A percentile compares a stretch with the other conserved stretches of the same genome.
Evolutionary conservation across 257 asterid species (phyloP).

Genomic region (Penstemon eatonii): DNA sequence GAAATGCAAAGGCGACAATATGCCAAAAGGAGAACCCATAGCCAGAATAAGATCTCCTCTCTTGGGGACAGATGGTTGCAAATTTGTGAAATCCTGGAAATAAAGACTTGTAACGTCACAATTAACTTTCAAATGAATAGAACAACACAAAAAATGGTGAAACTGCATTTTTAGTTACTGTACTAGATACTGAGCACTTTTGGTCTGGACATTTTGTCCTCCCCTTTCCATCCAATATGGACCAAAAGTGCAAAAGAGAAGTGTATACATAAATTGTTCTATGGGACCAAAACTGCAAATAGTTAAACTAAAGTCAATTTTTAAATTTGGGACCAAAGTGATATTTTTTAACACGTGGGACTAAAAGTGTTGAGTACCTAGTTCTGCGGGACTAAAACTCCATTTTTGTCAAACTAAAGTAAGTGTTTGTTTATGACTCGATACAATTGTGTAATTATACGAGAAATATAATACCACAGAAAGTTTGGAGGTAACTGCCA

Average conservation of each 20-base stretch:
- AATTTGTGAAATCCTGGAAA: constrained; percentile 54
- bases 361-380: too few relatives aligned
- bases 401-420: constrained; percentile 4
- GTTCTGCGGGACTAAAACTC: too few relatives aligned
- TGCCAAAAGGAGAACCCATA: constrained; percentile 99
- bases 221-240: too few relatives aligned
- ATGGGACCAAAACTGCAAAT: too few relatives aligned
- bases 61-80: constrained; percentile 56
- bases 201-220: too few relatives aligned
- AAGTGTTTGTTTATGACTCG: not conserved
- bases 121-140: constrained; percentile 24
- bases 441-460: constrained; percentile 1
- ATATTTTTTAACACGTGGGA: too few relatives aligned
- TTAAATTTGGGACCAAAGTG: too few relatives aligned
- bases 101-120: constrained; percentile 20
- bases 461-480: constrained; percentile 36
- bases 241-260: too few relatives aligned
- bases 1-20: constrained; percentile 93
- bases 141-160: not conserved
- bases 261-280: too few relatives aligned
- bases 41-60: constrained; percentile 87
- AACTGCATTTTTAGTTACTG: too few relatives aligned
- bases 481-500: constrained; percentile 51
- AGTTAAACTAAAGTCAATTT: too few relatives aligned
- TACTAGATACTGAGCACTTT: too few relatives aligned